Conservation (phyloP, 768 basidiomycete genomes). For the Hypholoma fasciculare region DNA sequence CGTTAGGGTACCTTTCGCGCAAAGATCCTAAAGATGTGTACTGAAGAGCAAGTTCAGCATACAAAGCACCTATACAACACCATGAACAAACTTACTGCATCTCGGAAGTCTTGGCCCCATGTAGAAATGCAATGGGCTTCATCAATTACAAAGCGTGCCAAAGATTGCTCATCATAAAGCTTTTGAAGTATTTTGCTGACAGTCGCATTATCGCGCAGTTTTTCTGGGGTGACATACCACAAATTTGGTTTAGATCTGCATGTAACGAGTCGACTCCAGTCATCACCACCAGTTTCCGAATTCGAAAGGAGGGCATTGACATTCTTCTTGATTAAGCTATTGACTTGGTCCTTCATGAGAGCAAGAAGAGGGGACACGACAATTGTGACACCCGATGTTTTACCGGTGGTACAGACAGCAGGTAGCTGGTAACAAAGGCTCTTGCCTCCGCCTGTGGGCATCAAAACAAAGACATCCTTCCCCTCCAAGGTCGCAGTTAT, state of each 20-base stretch:
- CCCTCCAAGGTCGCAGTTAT: constrained; percentile 79
- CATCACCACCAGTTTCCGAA: constrained; percentile 44
- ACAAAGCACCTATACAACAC: not conserved
- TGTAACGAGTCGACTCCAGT: constrained; percentile 44
- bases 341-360: constrained; percentile 89
- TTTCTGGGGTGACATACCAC: constrained; percentile 92
- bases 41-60: constrained; percentile 34
- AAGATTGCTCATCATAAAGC: constrained; percentile 53
- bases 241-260: constrained; percentile 56
- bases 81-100: constrained; percentile 52
- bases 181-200: constrained; percentile 54
- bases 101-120: constrained; percentile 94
- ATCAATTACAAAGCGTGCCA: constrained; percentile 93
- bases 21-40: constrained; percentile 69
- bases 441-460: constrained; percentile 96
- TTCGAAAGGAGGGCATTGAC: constrained; percentile 74
- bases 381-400: constrained; percentile 79
- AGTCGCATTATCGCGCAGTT: constrained; percentile 61
- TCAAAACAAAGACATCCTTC: constrained; percentile 89
- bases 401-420: constrained; percentile 73
- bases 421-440: constrained; percentile 90
- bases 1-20: constrained; percentile 69
- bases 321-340: constrained; percentile 58
- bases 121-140: constrained; percentile 94
- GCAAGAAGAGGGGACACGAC: constrained; percentile 89